These are phyloP conservation scores for Kwoniella dejecticola DNA, from an alignment of 768 basidiomycete genomes.

Conservation along the genomic window DNA sequence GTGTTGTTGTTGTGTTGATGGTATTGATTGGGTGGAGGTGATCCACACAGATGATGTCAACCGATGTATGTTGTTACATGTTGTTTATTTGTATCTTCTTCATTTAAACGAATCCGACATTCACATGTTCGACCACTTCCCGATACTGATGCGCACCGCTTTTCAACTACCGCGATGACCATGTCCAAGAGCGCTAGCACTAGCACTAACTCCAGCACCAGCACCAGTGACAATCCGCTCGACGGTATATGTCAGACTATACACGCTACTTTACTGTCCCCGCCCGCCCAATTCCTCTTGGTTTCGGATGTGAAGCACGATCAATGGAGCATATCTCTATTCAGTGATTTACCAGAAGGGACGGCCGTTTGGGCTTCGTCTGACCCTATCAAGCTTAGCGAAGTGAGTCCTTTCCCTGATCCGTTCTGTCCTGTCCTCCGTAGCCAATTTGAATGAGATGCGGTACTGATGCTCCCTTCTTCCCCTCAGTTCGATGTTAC, in stretches of 20 bases:
- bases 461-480: neutral
- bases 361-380: neutral
- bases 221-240: too few relatives aligned
- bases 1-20: too few relatives aligned
- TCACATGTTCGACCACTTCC: too few relatives aligned
- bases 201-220: too few relatives aligned
- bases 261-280: constrained; percentile 19
- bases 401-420: neutral
- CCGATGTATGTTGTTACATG: too few relatives aligned
- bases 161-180: neutral
- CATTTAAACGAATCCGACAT: too few relatives aligned
- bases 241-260: constrained; percentile 10
- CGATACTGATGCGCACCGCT: too few relatives aligned
- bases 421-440: too few relatives aligned
- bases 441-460: too few relatives aligned
- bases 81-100: too few relatives aligned
- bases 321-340: constrained; percentile 5
- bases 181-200: neutral
- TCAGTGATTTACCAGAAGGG: neutral
- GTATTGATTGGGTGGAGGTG: too few relatives aligned
- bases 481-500: neutral
- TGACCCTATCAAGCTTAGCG: neutral
- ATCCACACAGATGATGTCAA: too few relatives aligned
- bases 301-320: neutral
- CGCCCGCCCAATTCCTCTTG: constrained; percentile 14